phyloP scores from a whole-genome alignment of 2,329 filamentous ascomycete genomes.

The Curvularia hawaiiensis region DNA sequence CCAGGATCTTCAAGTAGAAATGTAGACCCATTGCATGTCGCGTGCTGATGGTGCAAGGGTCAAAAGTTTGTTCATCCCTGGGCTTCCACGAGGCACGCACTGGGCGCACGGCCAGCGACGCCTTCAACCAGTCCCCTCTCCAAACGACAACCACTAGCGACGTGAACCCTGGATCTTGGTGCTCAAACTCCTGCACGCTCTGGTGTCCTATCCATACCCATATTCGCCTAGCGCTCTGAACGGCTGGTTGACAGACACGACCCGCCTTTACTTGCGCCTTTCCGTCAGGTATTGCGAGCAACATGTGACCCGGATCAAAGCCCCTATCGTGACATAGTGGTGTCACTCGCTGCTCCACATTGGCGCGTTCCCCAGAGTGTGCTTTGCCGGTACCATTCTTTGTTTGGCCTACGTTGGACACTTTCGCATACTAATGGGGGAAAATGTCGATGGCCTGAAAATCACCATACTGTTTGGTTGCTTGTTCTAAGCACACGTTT shows the following conservation, averaged over 20 bases:
- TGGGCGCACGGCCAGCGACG: slow-evolving; percentile 25
- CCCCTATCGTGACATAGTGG: slow-evolving; percentile 2
- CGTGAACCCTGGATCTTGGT: slow-evolving; percentile 21
- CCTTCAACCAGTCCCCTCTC: slow-evolving; percentile 1
- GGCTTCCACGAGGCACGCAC: slow-evolving; percentile 30
- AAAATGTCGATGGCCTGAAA: background rate
- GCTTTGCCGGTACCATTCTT: background rate
- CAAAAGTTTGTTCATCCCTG: slow-evolving; percentile 13
- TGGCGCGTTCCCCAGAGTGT: background rate
- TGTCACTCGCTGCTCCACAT: background rate
- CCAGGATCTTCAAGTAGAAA: background rate
- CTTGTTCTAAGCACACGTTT: background rate
- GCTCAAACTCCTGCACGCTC: slow-evolving; percentile 16
- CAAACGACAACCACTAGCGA: slow-evolving; percentile 25
- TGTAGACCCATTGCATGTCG: background rate
- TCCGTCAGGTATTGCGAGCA: slow-evolving; percentile 30
- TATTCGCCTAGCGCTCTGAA: slow-evolving; percentile 18
- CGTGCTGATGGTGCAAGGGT: slow-evolving; percentile 9
- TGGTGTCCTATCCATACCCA: slow-evolving; percentile 22
- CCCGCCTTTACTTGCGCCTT: slow-evolving; percentile 23
- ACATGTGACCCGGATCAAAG: slow-evolving; percentile 25
- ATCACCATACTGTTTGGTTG: background rate
- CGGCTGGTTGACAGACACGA: slow-evolving; percentile 9
- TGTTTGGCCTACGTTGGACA: background rate
- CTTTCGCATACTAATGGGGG: background rate